Percentiles rank a stretch among this genome's conserved stretches.
Evolutionary conservation across 495 filamentous ascomycete species (phyloP).

Genomic region (Rhypophila decipiens): DNA sequence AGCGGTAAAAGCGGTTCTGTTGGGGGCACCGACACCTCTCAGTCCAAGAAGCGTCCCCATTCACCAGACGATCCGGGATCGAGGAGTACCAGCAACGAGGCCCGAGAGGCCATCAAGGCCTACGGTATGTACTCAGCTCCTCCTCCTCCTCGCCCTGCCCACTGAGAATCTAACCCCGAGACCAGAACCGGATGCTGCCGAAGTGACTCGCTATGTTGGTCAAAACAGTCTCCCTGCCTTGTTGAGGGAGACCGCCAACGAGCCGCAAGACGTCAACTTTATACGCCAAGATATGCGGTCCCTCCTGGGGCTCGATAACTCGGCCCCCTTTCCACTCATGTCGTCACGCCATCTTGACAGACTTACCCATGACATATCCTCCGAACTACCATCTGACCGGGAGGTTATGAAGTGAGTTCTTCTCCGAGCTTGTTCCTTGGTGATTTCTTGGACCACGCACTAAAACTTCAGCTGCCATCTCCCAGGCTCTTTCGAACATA

Average conservation of each 20-base stretch:
- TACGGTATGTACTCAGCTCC: conserved; percentile 19
- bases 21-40: conserved; percentile 20
- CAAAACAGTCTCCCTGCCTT: conserved; percentile 60
- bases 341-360: conserved; percentile 63
- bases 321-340: conserved; percentile 80
- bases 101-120: conserved; percentile 32
- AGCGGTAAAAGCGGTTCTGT: conserved; percentile 36
- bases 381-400: conserved; percentile 57
- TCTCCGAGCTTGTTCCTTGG: neutral
- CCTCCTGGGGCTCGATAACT: conserved; percentile 75
- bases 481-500: conserved; percentile 64
- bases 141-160: neutral
- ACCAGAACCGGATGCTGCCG: conserved; percentile 54
- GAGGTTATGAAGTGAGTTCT: conserved; percentile 48
- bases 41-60: conserved; percentile 39
- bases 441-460: neutral
- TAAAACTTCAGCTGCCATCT: too few species aligned
- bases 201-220: conserved; percentile 59
- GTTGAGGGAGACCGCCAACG: conserved; percentile 52
- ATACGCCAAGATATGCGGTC: conserved; percentile 64
- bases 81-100: conserved; percentile 33
- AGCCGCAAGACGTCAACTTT: conserved; percentile 40
- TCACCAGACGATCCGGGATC: conserved; percentile 35
- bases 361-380: conserved; percentile 64
- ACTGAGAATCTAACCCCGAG: conserved; percentile 9